Percentiles rank a stretch among this genome's conserved stretches.
Conservation (phyloP, 2,329 filamentous ascomycete genomes). For the Fusarium heterosporum region DNA sequence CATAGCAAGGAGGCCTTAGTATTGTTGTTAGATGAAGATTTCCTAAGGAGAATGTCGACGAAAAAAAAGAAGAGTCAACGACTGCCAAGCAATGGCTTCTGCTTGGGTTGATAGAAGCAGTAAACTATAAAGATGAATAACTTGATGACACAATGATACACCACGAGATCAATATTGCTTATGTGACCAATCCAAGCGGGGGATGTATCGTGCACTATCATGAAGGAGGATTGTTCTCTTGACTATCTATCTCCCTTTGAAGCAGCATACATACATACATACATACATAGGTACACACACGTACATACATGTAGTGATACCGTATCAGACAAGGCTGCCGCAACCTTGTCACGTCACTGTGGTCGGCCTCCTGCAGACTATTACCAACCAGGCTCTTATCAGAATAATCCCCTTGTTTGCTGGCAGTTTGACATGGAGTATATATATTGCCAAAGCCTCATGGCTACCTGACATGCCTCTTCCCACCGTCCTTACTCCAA, state of each 20-base stretch:
- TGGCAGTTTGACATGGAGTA: not conserved
- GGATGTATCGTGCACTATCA: not conserved
- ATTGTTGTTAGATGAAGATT: slow-evolving; percentile 40
- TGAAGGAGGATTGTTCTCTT: not conserved
- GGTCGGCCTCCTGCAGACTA: slow-evolving; percentile 37
- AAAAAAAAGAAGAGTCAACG: slow-evolving; percentile 32
- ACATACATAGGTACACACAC: too few relatives aligned
- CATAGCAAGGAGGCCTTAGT: slow-evolving; percentile 13
- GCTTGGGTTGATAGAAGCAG: slow-evolving; percentile 42
- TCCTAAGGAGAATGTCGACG: slow-evolving; percentile 28
- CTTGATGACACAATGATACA: not conserved
- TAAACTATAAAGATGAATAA: slow-evolving; percentile 43
- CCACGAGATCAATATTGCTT: not conserved
- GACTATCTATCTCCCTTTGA: not conserved
- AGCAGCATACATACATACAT: not conserved
- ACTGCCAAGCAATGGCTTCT: slow-evolving; percentile 28
- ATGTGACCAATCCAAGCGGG: too few relatives aligned
- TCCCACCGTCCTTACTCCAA: too few relatives aligned
- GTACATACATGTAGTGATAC: not conserved
- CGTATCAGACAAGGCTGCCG: not conserved
- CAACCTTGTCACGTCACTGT: not conserved
- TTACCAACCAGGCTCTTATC: slow-evolving; percentile 1
- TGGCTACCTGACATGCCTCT: not conserved
- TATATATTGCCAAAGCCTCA: not conserved
- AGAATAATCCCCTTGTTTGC: not conserved